Evolutionary conservation across 23 red algal genomes (phyloP).

Genomic region (Gracilaria vermiculophylla): DNA sequence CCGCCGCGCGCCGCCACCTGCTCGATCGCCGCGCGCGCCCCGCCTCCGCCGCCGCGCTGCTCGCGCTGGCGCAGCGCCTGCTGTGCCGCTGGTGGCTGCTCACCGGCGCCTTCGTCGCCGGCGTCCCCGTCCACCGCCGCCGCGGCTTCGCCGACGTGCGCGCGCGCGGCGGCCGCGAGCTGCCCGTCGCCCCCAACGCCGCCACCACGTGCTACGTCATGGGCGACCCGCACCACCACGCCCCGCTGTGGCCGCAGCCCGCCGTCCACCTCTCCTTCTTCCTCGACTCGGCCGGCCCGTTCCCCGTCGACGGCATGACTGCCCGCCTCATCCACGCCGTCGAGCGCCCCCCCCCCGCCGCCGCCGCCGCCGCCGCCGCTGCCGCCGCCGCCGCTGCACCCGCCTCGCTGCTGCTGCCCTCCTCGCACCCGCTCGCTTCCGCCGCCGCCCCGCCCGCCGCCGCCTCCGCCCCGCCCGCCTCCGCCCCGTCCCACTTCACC

Average conservation of each 20-base stretch:
- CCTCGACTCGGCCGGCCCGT: conserved; percentile 32
- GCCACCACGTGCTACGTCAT: conserved; percentile 32
- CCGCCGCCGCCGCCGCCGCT: neutral
- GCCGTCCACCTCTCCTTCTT: conserved; percentile 27
- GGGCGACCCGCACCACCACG: conserved; percentile 10
- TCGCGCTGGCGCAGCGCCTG: conserved; percentile 14
- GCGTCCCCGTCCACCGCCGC: conserved; percentile 54
- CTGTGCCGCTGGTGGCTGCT: conserved; percentile 52
- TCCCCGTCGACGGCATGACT: conserved; percentile 35
- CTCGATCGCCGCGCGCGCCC: neutral
- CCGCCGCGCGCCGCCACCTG: conserved; percentile 38
- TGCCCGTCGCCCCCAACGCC: neutral
- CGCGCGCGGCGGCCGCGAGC: conserved; percentile 21
- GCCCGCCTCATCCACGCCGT: conserved; percentile 35
- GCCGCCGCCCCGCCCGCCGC: neutral
- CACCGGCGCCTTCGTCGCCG: conserved; percentile 56
- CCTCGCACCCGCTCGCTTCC: neutral
- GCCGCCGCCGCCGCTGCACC: neutral
- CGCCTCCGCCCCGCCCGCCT: neutral
- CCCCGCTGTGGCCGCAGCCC: neutral
- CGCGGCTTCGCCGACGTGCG: conserved; percentile 42
- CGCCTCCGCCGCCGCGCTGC: conserved; percentile 5
- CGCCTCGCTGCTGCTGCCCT: neutral
- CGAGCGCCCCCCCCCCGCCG: neutral
- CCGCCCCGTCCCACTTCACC: neutral